phyloP scores from a whole-genome alignment of 306 rosid species.

The Dryas octopetala region DNA sequence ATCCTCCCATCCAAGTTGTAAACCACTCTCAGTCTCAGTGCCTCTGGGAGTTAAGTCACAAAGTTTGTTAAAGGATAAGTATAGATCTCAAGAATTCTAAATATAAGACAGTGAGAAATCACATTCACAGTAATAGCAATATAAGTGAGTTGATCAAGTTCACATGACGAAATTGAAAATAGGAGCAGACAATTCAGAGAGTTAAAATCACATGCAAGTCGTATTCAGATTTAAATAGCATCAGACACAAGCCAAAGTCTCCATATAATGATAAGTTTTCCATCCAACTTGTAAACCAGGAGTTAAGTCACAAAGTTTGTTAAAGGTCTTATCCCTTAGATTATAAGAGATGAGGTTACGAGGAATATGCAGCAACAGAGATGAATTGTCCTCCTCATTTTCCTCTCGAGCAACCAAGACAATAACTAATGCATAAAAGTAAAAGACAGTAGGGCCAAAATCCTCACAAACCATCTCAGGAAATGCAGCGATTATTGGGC shows the following conservation, averaged over 20 bases:
- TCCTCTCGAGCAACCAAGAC: neutral
- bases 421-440: neutral
- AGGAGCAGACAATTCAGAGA: neutral
- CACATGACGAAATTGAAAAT: no score
- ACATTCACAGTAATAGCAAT: no score
- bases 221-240: neutral
- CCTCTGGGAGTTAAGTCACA: no score
- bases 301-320: neutral
- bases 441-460: neutral
- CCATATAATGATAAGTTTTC: neutral
- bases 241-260: conserved; percentile 1
- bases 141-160: no score
- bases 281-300: neutral
- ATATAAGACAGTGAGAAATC: no score
- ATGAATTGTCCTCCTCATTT: neutral
- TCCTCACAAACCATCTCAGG: neutral
- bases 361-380: conserved; percentile 12
- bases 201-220: no score
- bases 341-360: neutral
- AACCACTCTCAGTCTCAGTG: no score
- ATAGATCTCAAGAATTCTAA: no score
- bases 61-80: no score
- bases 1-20: no score
- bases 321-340: neutral
- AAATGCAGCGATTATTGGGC: neutral